Evolutionary conservation across 495 filamentous ascomycete genomes (phyloP), one percentile per base, ranked within the genome.

Genomic region (Chaetomium cochliodes): DNA sequence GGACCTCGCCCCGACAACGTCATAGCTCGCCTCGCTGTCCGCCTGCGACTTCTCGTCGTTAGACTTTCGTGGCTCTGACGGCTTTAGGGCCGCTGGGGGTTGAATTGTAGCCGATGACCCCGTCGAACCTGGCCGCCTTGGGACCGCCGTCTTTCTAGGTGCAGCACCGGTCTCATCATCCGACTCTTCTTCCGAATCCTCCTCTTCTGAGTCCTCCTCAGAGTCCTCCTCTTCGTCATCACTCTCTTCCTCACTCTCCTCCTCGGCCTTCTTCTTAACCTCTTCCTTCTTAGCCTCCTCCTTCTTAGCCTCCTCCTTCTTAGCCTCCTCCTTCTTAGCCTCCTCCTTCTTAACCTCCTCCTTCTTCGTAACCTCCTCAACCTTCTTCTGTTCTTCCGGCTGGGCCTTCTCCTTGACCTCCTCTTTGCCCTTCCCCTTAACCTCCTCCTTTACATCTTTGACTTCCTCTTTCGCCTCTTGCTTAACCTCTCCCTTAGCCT

Each of bases 1-100:
- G 69, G 91, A 96, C 22, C 76, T 67, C 51, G 83, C 82, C n/a
- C 84, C 82, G 47, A 97, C 91, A 41, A 97, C 81, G 74, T 97
- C 93, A 70, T 97, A 97, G 78, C 92, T 96, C 20, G 90, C 90
- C 69, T 97, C 93, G 74, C 92, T 96, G 72, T 90, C 92, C 22
- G 91, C 84, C 66, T 90, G 88, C 16, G 88, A 92, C 57, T 92
- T 90, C 73, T 90, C 87, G 70, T 97, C 92, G 65, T 94, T 87
- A 20, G 92, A 96, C 63, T 89, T 89, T 47, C 92, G 87, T 46
- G 88, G 82, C 68, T 90, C 88, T 54, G 78, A 73, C 23, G 87
- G 75, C 71, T 88, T 89, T 25, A 73, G 74, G 28, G 66, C 58
- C 16, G 75, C 54, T 30, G 52, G 65, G 53, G 20, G 75, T 3